Conservation (phyloP, 1,284 basidiomycete genomes). For the Papiliotrema laurentii region DNA sequence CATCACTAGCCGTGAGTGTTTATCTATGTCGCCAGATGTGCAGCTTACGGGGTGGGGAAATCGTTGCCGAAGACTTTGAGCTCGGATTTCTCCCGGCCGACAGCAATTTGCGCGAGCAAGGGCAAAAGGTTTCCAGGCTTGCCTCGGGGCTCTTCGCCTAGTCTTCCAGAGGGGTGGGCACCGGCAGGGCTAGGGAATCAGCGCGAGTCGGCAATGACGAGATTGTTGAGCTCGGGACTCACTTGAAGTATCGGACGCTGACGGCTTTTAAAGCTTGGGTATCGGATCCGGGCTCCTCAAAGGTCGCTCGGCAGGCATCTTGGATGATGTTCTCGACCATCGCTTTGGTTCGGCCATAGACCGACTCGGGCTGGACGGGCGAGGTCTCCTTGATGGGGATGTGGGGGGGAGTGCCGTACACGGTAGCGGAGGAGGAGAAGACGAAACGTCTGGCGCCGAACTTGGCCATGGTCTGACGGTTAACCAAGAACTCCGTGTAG, state of each 20-base stretch:
- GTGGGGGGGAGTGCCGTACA: constrained; percentile 87
- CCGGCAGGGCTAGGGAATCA: constrained; percentile 72
- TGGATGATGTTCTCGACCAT: constrained; percentile 89
- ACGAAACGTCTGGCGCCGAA: constrained; percentile 80
- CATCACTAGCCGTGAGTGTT: constrained; percentile 57
- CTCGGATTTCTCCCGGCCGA: constrained; percentile 77
- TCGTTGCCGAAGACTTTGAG: constrained; percentile 97
- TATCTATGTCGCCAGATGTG: neutral
- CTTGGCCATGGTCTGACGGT: constrained; percentile 69
- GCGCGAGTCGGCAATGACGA: neutral
- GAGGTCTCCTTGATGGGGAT: constrained; percentile 96
- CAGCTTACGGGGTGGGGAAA: constrained; percentile 81
- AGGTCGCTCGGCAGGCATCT: constrained; percentile 75
- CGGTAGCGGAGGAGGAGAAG: constrained; percentile 98
- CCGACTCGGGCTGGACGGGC: constrained; percentile 80
- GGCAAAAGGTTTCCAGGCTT: constrained; percentile 94
- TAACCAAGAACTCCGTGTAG: neutral
- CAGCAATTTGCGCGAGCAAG: constrained; percentile 89
- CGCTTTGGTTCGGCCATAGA: constrained; percentile 92
- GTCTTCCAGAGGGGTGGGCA: constrained; percentile 89
- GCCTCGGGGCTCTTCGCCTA: constrained; percentile 94
- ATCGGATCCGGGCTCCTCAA: constrained; percentile 14
- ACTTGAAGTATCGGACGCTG: constrained; percentile 88
- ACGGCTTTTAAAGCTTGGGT: constrained; percentile 30
- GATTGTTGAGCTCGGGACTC: constrained; percentile 37